Evolutionary conservation across 768 basidiomycete genomes (phyloP), one percentile per base, ranked within the genome.

Genomic region (Macrocybe gigantea): DNA sequence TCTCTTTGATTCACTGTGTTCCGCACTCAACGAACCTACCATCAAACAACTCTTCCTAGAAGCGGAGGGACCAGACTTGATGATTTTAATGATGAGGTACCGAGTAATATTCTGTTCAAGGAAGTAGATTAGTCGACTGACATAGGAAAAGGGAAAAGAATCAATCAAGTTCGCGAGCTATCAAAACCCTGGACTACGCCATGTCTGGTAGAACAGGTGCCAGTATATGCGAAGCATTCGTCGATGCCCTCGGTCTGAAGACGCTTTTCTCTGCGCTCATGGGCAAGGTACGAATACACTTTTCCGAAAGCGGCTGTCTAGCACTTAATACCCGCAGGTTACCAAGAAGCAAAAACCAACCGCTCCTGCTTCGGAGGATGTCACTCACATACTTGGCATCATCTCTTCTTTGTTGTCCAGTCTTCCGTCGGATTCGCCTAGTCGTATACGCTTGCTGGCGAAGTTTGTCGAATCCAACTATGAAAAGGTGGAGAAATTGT

Each of bases 11-110:
- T 66, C 83, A 0, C 65, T 99, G 15, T 98, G 96, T 61, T 94
- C 93, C 0, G 77, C 85, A 0, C 72, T 98, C 15, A 79, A 73
- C 33, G 93, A 95, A 64, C 72, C 83, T 10, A 72, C 82, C 41
- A 80, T 87, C 61, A 98, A 97, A 65, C 64, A 75, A 12, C 66
- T 82, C 3, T 98, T 99, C 67, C 68, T 93, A n/a, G 79, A 83
- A 7, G 85, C 85, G 13, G 96, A 99, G 64, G 96, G 96, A 1
- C 82, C 93, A 10, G 96, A 99, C 57, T 76, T 99, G 33, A 97
- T 98, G 93, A 78, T 96, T n/a, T 73, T 98, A 53, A 88, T 96
- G 79, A 93, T 97, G 87, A 95, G 88, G 93, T 94, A 56, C 4
- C 22, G 22, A 39, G 82, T 68, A 4, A 4, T 22, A 22, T 22